Evolutionary conservation across 345 rosid species (phyloP).

Genomic region (Kernera saxatilis): DNA sequence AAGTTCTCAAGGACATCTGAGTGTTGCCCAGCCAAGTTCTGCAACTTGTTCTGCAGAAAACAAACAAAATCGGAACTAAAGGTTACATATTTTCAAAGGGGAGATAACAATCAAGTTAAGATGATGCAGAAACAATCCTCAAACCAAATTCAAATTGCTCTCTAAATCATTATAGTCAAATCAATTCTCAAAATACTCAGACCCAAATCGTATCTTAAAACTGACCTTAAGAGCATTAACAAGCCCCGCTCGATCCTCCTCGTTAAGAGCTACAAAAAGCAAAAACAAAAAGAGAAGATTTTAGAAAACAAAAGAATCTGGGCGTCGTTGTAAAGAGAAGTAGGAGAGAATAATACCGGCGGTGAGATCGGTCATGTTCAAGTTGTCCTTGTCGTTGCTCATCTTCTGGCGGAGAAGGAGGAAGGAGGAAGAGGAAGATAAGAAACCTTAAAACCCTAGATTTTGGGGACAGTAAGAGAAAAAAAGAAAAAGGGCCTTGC

Average conservation of each 20-base stretch:
- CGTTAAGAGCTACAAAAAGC: conserved; percentile 52
- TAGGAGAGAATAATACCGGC: conserved; percentile 38
- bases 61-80: background rate
- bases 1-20: conserved; percentile 65
- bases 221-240: conserved; percentile 78
- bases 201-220: background rate
- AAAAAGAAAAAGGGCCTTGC: background rate
- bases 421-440: conserved; percentile 9
- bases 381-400: conserved; percentile 60
- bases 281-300: background rate
- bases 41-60: conserved; percentile 62
- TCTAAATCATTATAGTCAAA: background rate
- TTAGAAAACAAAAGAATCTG: background rate
- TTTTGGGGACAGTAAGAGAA: conserved; percentile 3
- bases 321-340: background rate
- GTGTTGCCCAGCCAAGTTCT: conserved; percentile 75
- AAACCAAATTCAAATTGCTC: background rate
- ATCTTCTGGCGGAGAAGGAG: conserved; percentile 27
- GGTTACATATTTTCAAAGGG: background rate
- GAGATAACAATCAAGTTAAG: background rate
- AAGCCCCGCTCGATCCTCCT: conserved; percentile 68
- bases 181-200: background rate
- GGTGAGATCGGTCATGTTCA: conserved; percentile 68
- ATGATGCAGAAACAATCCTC: background rate
- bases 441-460: conserved; percentile 54